These are phyloP conservation scores for Globisporangium cystogenes DNA, from an alignment of 352 stramenopile species.

Conservation along the genomic window DNA sequence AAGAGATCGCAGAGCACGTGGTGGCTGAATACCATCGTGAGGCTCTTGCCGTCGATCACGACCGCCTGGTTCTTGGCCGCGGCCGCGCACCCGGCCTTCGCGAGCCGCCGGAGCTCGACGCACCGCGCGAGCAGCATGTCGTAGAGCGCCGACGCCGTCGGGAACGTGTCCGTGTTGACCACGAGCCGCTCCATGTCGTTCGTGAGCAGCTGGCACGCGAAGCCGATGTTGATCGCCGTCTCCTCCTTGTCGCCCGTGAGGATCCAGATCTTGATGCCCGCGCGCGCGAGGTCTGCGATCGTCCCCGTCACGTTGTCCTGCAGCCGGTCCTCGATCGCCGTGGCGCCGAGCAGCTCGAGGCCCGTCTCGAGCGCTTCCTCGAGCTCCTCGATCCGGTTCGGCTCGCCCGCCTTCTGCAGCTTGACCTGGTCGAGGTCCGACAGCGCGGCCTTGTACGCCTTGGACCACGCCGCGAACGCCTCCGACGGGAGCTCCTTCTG, in stretches of 20 bases:
- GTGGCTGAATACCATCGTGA: conserved; percentile 78
- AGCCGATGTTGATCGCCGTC: conserved; percentile 97
- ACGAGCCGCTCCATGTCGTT: conserved; percentile 93
- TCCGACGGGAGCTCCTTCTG: conserved; percentile 68
- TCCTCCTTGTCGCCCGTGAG: conserved; percentile 92
- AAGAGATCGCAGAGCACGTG: conserved; percentile 71
- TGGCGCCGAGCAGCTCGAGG: conserved; percentile 69
- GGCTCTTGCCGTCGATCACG: conserved; percentile 64
- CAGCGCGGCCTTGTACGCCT: conserved; percentile 67
- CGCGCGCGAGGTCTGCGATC: conserved; percentile 63
- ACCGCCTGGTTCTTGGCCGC: conserved; percentile 35
- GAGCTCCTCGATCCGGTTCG: conserved; percentile 75
- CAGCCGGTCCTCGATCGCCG: conserved; percentile 77
- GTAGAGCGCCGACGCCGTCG: conserved; percentile 48
- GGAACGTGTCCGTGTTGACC: conserved; percentile 64
- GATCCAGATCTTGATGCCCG: conserved; percentile 85
- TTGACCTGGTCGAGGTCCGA: conserved; percentile 67
- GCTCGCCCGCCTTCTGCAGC: conserved; percentile 44
- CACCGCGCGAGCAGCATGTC: conserved; percentile 51
- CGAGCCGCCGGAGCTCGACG: conserved; percentile 29
- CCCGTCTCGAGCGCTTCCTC: conserved; percentile 74
- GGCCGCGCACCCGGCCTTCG: conserved; percentile 15
- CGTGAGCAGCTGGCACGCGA: conserved; percentile 93
- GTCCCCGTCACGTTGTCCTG: conserved; percentile 74
- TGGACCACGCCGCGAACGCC: conserved; percentile 66